Percentiles rank a stretch among this genome's conserved stretches.
Conservation (phyloP, 108 stramenopile genomes). For the Licmophora abbreviata region DNA sequence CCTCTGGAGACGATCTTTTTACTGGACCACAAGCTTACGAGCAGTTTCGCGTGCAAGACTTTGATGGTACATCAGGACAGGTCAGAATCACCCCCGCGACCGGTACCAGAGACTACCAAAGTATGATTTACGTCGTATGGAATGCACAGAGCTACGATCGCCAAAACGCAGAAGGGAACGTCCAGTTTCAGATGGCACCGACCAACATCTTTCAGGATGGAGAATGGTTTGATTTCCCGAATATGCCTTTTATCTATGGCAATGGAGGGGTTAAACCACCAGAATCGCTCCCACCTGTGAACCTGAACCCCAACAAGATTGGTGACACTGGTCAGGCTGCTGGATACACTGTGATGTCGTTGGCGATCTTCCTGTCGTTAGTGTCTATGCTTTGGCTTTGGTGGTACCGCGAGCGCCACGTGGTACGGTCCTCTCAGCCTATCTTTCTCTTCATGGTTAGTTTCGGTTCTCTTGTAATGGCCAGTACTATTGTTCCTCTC, state of each 20-base stretch:
- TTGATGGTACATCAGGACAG: slow-evolving; percentile 5
- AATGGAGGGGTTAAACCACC: slow-evolving; percentile 1
- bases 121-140: not conserved
- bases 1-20: not conserved
- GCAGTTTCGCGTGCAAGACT: not conserved
- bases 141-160: not conserved
- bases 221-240: not conserved
- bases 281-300: slow-evolving; percentile 6
- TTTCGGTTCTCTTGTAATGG: slow-evolving; percentile 30
- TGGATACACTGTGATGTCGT: slow-evolving; percentile 3
- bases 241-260: not conserved
- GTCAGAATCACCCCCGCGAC: slow-evolving; percentile 2
- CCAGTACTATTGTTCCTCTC: slow-evolving; percentile 21
- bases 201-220: not conserved
- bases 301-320: slow-evolving; percentile 5
- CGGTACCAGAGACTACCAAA: slow-evolving; percentile 1
- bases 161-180: slow-evolving; percentile 1
- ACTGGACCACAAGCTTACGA: slow-evolving; percentile 1
- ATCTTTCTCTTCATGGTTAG: slow-evolving; percentile 31
- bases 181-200: not conserved
- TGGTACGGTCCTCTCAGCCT: slow-evolving; percentile 50
- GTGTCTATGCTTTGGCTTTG: not conserved
- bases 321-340: not conserved
- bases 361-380: slow-evolving; percentile 2
- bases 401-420: slow-evolving; percentile 7